These are phyloP conservation scores for Auricularia auricula-judae DNA, from an alignment of 768 basidiomycete species.

Conservation along the genomic window DNA sequence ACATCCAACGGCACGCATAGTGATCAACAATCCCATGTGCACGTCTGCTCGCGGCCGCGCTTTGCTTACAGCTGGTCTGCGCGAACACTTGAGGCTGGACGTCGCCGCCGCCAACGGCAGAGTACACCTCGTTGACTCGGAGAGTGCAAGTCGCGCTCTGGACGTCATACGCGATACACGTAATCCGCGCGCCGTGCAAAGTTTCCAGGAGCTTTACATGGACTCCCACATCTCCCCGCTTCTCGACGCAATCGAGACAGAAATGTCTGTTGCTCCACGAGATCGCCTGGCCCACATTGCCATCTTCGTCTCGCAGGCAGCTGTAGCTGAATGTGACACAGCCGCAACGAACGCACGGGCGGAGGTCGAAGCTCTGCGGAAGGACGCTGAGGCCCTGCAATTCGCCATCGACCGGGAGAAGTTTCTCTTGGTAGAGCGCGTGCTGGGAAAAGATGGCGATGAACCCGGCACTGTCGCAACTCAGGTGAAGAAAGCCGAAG, in stretches of 20 bases:
- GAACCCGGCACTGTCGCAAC: slow-evolving; percentile 20
- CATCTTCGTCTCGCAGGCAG: neutral
- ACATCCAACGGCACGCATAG: slow-evolving; percentile 19
- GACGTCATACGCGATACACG: slow-evolving; percentile 34
- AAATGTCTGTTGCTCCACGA: neutral
- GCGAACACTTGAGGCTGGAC: neutral
- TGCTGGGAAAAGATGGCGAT: slow-evolving; percentile 3
- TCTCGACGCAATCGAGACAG: slow-evolving; percentile 26
- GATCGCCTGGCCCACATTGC: neutral
- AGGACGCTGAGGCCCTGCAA: slow-evolving; percentile 6
- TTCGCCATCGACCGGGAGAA: slow-evolving; percentile 19
- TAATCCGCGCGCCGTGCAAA: slow-evolving; percentile 42
- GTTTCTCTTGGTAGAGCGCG: slow-evolving; percentile 29
- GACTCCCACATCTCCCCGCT: slow-evolving; percentile 48
- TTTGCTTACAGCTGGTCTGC: neutral
- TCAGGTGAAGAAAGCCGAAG: slow-evolving; percentile 27
- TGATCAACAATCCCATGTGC: slow-evolving; percentile 19
- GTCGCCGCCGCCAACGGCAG: slow-evolving; percentile 25
- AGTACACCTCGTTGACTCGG: slow-evolving; percentile 44
- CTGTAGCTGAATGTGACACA: slow-evolving; percentile 7
- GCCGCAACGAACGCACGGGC: neutral
- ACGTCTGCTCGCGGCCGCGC: slow-evolving; percentile 5
- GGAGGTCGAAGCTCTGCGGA: slow-evolving; percentile 9
- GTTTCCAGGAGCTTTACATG: slow-evolving; percentile 51
- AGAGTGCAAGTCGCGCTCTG: slow-evolving; percentile 46